Percentiles rank a stretch among this genome's conserved stretches.
Conservation (phyloP, 1,284 basidiomycete genomes). For the Leccinum holopus region DNA sequence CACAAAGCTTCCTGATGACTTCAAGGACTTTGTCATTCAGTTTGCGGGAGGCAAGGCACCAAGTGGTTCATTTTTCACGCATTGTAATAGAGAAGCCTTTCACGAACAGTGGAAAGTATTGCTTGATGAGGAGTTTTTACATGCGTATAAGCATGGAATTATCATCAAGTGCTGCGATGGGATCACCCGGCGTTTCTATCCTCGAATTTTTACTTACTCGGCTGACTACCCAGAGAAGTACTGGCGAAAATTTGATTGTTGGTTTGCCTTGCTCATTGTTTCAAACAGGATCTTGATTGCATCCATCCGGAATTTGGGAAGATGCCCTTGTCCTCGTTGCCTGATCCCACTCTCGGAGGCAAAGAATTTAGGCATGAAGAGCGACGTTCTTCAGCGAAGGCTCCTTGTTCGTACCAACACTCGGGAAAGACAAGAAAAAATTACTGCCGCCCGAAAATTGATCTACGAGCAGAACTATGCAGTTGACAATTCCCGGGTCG, state of each 20-base stretch:
- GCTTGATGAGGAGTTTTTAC: not conserved
- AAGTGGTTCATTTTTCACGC: not conserved
- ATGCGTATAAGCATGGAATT: not conserved
- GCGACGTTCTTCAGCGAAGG: not conserved
- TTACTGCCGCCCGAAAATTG: too few relatives aligned
- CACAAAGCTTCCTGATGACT: not conserved
- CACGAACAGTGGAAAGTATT: not conserved
- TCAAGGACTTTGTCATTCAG: not conserved
- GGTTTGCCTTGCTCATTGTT: not conserved
- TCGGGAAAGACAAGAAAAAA: too few relatives aligned
- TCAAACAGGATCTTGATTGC: not conserved
- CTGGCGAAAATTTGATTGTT: not conserved
- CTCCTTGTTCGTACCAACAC: not conserved
- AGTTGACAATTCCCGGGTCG: too few relatives aligned
- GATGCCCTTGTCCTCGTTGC: not conserved
- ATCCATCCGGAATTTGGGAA: not conserved
- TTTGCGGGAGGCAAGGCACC: not conserved
- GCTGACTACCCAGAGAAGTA: not conserved
- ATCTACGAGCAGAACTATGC: too few relatives aligned
- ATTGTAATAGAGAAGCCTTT: not conserved
- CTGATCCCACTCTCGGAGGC: not conserved
- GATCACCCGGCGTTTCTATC: not conserved
- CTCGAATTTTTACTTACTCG: not conserved
- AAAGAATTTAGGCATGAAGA: not conserved
- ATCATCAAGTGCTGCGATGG: not conserved